Base-by-base conservation (phyloP, 202 grass and related monocot genomes). In the Bolboschoenoplectus hybrid region DNA sequence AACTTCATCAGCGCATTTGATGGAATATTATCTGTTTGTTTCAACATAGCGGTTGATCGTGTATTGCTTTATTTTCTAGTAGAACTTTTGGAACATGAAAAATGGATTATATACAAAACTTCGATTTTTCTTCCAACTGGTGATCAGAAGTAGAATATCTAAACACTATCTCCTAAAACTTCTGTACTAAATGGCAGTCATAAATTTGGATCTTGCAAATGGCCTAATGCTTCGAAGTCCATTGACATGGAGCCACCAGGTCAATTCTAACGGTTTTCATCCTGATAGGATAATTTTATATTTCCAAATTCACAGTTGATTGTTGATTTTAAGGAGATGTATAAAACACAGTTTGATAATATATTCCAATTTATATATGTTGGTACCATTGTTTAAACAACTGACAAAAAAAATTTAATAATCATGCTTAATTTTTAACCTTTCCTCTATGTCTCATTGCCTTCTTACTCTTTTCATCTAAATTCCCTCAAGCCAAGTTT, bases 261-360 rank as follows among this genome's bases (percentile, higher is more conserved):
- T 49, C 43, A 32, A 50, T 50, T 3, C 12, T 1, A 74, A 20
- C 1, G 19, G 34, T 9, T 34, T 53, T 32, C 47, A 74, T 53
- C 12, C 2, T 77, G 26, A 76, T 35, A 14, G 49, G 5, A 39
- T 39, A 16, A 14, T 77, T 36, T 38, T 12, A 77, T 16, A 38
- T 17, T 77, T 55, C 38, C 4, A 35, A 44, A 77, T 53, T 11
- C 50, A 56, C 32, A 35, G 11, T 35, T 76, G 45, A 16, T 36
- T 50, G 12, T 55, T 55, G 49, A 55, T 77, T 77, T 53, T 77
- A 38, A 77, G 20, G 50, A 50, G 17, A 49, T 73, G 34, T 55
- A 32, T 56, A 77, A 77, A 56, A 8, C 74, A 77, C 74, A 39
- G 1, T 50, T 56, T 55, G 74, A 13, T 34, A 77, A 55, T 77